These are phyloP conservation scores for Iodosphaeria phyllophila DNA, from an alignment of 2,329 filamentous ascomycete species.

Conservation along the genomic window DNA sequence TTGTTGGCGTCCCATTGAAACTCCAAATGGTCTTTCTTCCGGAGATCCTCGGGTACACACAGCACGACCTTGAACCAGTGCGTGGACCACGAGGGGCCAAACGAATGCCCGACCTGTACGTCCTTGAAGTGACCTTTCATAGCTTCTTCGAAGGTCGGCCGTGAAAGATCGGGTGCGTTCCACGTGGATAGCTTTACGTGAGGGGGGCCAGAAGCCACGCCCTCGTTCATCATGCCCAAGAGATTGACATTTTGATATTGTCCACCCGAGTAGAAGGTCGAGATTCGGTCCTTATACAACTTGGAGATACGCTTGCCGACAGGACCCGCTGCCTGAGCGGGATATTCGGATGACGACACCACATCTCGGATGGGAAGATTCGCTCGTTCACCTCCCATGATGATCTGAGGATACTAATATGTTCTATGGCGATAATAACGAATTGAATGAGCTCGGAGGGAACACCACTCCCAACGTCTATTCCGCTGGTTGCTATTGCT, in stretches of 20 bases:
- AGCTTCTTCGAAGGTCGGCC: constrained; percentile 77
- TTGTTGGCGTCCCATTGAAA: constrained; percentile 93
- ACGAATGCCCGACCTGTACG: constrained; percentile 57
- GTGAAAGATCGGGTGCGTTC: constrained; percentile 58
- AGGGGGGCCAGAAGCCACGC: constrained; percentile 43
- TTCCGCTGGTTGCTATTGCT: no score
- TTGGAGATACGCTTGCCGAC: constrained; percentile 65
- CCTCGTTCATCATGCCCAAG: constrained; percentile 57
- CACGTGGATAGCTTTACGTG: constrained; percentile 76
- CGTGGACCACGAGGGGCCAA: constrained; percentile 91
- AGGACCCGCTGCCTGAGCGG: constrained; percentile 29
- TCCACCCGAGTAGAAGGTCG: constrained; percentile 60
- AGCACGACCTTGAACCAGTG: constrained; percentile 89
- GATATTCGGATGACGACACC: constrained; percentile 21
- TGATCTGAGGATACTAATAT: no score
- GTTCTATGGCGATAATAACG: no score
- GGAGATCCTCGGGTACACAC: constrained; percentile 55
- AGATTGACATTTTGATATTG: constrained; percentile 66
- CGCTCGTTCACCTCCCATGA: constrained; percentile 31
- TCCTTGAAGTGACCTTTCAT: constrained; percentile 54
- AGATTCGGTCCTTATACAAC: constrained; percentile 72
- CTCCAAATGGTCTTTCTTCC: constrained; percentile 66
- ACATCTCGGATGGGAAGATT: constrained; percentile 22
- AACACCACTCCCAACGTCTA: no score
- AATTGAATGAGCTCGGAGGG: no score